Conservation (phyloP, 2,329 filamentous ascomycete genomes). For the Orbilia oligospora region DNA sequence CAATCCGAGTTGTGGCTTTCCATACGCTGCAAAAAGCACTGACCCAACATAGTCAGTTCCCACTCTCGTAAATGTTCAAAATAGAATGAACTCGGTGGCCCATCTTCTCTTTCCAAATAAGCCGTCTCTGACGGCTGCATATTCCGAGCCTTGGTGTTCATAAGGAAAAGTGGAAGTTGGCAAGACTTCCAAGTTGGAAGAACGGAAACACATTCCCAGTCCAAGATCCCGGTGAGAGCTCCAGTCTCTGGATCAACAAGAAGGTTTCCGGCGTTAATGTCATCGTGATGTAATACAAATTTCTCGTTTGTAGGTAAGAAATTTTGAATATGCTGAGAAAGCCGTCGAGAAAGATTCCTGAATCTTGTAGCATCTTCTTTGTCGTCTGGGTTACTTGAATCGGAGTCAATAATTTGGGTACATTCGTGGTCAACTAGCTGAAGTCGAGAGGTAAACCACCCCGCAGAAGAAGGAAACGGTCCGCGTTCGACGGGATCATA, state of each 20-base stretch:
- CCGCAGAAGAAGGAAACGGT: slow-evolving; percentile 67
- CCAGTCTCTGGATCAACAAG: slow-evolving; percentile 66
- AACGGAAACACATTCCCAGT: slow-evolving; percentile 69
- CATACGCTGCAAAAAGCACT: slow-evolving; percentile 66
- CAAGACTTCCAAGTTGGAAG: slow-evolving; percentile 67
- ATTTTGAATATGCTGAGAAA: slow-evolving; percentile 60
- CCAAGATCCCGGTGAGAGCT: slow-evolving; percentile 67
- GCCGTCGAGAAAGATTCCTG: slow-evolving; percentile 65
- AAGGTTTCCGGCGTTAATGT: slow-evolving; percentile 68
- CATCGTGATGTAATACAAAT: slow-evolving; percentile 67
- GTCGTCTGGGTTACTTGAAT: slow-evolving; percentile 62
- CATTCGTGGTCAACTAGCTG: slow-evolving; percentile 65
- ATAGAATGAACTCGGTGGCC: slow-evolving; percentile 64
- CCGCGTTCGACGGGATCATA: slow-evolving; percentile 66
- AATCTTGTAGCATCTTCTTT: slow-evolving; percentile 62
- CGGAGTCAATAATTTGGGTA: slow-evolving; percentile 61
- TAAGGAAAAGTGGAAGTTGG: slow-evolving; percentile 66
- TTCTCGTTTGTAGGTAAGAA: slow-evolving; percentile 62
- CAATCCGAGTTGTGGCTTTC: slow-evolving; percentile 65
- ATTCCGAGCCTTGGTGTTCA: slow-evolving; percentile 35
- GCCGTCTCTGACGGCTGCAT: neutral
- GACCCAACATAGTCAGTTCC: slow-evolving; percentile 67
- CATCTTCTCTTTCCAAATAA: neutral
- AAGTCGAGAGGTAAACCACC: slow-evolving; percentile 67
- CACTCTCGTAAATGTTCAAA: slow-evolving; percentile 68